These are phyloP conservation scores for Capsicum chinense DNA, from an alignment of 257 asterid species.

Conservation along the genomic window DNA sequence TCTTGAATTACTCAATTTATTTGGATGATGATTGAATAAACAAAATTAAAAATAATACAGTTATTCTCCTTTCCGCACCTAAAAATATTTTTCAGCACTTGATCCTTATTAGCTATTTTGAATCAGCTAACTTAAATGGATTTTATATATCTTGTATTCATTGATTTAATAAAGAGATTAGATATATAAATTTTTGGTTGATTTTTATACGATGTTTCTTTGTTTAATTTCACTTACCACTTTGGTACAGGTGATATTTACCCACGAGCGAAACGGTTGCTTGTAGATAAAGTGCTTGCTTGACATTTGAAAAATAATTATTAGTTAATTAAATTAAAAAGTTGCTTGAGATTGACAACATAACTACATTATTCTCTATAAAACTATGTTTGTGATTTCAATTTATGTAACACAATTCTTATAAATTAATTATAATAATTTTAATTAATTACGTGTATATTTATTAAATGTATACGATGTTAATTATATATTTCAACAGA, in stretches of 20 bases:
- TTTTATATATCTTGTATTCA: no score
- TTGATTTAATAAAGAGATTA: no score
- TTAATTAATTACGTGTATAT: no score
- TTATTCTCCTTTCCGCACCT: neutral
- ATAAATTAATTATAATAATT: no score
- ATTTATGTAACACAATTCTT: no score
- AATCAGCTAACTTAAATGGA: no score
- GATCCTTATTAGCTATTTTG: no score
- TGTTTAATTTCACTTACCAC: neutral
- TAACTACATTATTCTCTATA: conserved; percentile 8
- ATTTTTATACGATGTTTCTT: neutral
- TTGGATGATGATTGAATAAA: neutral
- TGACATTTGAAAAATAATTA: neutral
- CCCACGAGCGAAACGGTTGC: conserved; percentile 22
- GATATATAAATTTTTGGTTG: neutral
- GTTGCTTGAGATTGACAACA: conserved; percentile 22
- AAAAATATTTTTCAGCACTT: no score
- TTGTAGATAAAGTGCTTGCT: conserved; percentile 25
- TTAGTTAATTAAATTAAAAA: neutral
- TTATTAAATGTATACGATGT: no score
- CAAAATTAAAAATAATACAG: neutral
- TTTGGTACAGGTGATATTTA: neutral
- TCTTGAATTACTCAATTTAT: neutral
- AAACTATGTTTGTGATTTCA: no score
- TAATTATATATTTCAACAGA: no score